These are phyloP conservation scores for Porpolomopsis calyptriformis DNA, from an alignment of 768 basidiomycete genomes.

Conservation along the genomic window DNA sequence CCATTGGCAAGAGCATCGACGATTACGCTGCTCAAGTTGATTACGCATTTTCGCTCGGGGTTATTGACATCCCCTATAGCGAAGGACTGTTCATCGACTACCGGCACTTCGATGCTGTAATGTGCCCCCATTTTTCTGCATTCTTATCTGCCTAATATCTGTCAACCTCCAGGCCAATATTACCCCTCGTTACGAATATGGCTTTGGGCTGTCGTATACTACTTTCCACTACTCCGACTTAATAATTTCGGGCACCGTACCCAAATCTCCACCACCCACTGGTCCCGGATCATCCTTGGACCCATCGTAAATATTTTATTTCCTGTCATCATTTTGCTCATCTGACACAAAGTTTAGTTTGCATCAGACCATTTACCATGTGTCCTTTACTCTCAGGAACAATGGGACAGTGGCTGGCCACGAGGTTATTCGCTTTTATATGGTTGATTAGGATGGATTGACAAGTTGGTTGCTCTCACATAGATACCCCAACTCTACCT, in stretches of 20 bases:
- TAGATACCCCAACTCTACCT: conserved; percentile 71
- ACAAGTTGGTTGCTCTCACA: background rate
- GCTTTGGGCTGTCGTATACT: conserved; percentile 83
- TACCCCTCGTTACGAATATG: conserved; percentile 78
- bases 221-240: conserved; percentile 51
- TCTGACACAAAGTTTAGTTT: conserved; percentile 29
- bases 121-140: background rate
- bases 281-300: conserved; percentile 51
- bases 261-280: conserved; percentile 31
- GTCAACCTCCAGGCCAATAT: conserved; percentile 44
- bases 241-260: conserved; percentile 1
- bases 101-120: conserved; percentile 55
- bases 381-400: conserved; percentile 59
- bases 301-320: conserved; percentile 32
- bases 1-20: conserved; percentile 47
- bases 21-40: conserved; percentile 51
- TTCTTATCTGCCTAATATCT: background rate
- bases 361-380: conserved; percentile 50
- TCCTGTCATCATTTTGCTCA: background rate
- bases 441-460: background rate
- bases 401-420: conserved; percentile 50
- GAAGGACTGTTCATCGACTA: conserved; percentile 66
- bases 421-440: conserved; percentile 42
- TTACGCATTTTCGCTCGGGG: conserved; percentile 23
- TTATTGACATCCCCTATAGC: conserved; percentile 44